Percentiles rank a stretch among this genome's conserved stretches.
Conservation (phyloP, 495 filamentous ascomycete species). For the Talaromyces borbonicus region DNA sequence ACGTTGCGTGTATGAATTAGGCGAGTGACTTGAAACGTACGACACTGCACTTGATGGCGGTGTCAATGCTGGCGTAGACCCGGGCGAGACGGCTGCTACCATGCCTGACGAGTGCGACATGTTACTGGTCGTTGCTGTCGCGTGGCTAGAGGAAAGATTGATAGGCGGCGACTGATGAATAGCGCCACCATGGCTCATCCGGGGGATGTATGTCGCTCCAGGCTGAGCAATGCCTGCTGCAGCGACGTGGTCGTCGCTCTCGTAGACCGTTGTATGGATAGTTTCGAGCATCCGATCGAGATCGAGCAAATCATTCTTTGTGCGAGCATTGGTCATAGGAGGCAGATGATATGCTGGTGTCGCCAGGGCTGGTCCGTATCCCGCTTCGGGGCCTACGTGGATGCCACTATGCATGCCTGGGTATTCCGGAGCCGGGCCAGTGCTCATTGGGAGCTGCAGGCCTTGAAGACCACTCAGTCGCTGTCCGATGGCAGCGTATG, state of each 20-base stretch:
- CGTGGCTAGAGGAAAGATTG: conserved; percentile 43
- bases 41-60: conserved; percentile 81
- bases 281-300: conserved; percentile 91
- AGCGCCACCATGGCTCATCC: conserved; percentile 54
- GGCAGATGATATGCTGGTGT: conserved; percentile 65
- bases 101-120: conserved; percentile 49
- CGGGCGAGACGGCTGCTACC: conserved; percentile 40
- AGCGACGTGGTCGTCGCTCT: conserved; percentile 69
- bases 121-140: conserved; percentile 45
- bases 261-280: conserved; percentile 89
- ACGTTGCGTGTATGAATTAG: conserved; percentile 51
- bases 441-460: conserved; percentile 51
- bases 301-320: conserved; percentile 84
- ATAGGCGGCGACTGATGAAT: conserved; percentile 53
- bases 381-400: conserved; percentile 38
- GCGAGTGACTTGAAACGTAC: conserved; percentile 80
- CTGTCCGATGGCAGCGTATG: conserved; percentile 72
- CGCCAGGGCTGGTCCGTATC: conserved; percentile 30
- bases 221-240: conserved; percentile 65
- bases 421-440: conserved; percentile 56
- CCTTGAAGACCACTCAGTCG: conserved; percentile 65
- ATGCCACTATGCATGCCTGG: conserved; percentile 46
- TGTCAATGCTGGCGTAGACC: conserved; percentile 71
- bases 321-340: conserved; percentile 74
- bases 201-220: conserved; percentile 53